These are phyloP conservation scores for Salix dunnii DNA, from an alignment of 345 rosid genomes.

Conservation along the genomic window DNA sequence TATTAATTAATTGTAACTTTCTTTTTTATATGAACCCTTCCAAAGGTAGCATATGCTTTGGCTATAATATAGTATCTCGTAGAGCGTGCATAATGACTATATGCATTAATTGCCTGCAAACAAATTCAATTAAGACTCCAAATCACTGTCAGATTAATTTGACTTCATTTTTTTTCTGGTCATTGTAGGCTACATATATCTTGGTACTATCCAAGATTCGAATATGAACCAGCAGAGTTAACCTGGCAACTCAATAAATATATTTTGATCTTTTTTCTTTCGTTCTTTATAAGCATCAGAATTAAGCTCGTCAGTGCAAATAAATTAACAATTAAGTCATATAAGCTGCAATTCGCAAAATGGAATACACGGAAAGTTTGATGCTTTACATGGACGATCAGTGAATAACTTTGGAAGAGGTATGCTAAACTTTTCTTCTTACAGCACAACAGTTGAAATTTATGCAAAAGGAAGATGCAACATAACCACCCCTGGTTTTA, in stretches of 20 bases:
- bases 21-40: no score
- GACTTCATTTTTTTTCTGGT: not conserved
- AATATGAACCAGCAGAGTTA: not conserved
- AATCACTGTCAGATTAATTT: no score
- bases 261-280: no score
- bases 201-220: not conserved
- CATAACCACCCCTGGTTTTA: not conserved
- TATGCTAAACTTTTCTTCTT: not conserved
- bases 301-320: not conserved
- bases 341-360: not conserved
- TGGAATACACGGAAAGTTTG: not conserved
- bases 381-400: no score
- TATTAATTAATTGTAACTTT: no score
- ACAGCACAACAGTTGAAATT: not conserved
- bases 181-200: not conserved
- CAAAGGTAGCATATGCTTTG: not conserved
- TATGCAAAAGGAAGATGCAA: not conserved
- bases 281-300: not conserved
- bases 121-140: not conserved
- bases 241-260: not conserved
- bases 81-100: not conserved
- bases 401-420: not conserved
- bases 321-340: no score
- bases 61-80: no score
- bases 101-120: not conserved